Conservation (phyloP, 179 eudicot species). For the Vitellaria paradoxa region DNA sequence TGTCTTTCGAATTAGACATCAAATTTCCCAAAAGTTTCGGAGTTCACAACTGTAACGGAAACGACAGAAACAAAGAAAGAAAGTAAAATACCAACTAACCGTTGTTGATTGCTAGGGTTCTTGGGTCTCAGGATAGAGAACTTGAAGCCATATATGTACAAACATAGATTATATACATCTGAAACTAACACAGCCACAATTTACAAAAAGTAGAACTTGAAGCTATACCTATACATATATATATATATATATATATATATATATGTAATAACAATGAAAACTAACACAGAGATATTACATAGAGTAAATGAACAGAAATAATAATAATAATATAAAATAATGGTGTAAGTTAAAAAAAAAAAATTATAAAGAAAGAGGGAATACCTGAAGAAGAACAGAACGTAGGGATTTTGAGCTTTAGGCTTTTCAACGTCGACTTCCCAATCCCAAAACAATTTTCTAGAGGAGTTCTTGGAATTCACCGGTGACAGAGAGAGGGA, state of each 20-base stretch:
- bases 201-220: neutral
- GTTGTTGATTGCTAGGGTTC: neutral
- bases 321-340: too few relatives aligned
- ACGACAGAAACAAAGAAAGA: neutral
- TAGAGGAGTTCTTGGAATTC: neutral
- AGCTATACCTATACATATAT: neutral
- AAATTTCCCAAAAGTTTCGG: neutral
- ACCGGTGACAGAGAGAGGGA: neutral
- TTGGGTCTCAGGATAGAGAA: neutral
- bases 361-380: neutral
- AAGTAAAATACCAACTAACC: neutral
- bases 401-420: neutral
- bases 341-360: too few relatives aligned
- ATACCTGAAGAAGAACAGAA: slow-evolving; percentile 11
- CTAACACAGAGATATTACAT: too few relatives aligned
- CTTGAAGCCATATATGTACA: neutral
- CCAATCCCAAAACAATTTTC: neutral
- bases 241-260: neutral
- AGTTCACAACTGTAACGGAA: neutral
- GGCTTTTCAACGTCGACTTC: neutral
- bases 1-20: neutral
- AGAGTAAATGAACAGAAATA: too few relatives aligned
- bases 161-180: neutral
- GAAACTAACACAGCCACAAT: neutral
- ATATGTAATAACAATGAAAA: too few relatives aligned